Percentiles rank a stretch among this genome's conserved stretches.
Evolutionary conservation across 1,139 yeast genomes (phyloP).

Genomic region (Cylindricascospora bacillispora): DNA sequence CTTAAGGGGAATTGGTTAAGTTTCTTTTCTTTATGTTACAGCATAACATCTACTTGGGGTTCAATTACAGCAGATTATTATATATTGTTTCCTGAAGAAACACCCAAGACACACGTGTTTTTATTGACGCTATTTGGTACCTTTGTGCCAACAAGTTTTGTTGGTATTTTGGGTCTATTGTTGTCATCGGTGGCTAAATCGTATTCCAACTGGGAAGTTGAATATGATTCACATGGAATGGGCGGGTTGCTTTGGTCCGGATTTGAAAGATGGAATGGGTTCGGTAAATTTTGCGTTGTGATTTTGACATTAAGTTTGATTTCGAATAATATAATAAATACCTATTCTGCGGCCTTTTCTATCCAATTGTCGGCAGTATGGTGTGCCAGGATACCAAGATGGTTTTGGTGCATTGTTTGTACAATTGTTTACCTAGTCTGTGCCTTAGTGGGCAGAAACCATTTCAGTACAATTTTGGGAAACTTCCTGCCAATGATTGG

Average conservation of each 20-base stretch:
- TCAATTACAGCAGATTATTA: constrained; percentile 79
- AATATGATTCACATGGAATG: constrained; percentile 50
- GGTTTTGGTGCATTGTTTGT: constrained; percentile 58
- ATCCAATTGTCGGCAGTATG: constrained; percentile 56
- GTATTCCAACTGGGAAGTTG: constrained; percentile 46
- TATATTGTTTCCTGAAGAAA: constrained; percentile 64
- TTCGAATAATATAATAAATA: constrained; percentile 70
- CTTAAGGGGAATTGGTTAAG: constrained; percentile 58
- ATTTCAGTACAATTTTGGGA: constrained; percentile 64
- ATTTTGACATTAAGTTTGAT: constrained; percentile 60
- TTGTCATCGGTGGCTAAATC: constrained; percentile 57
- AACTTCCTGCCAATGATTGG: constrained; percentile 92
- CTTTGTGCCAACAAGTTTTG: constrained; percentile 62
- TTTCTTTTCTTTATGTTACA: constrained; percentile 61
- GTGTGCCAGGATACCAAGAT: constrained; percentile 61
- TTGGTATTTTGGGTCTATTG: constrained; percentile 61
- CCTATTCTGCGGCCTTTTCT: constrained; percentile 75
- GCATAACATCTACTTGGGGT: constrained; percentile 86
- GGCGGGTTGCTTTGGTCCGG: constrained; percentile 68
- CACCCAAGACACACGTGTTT: constrained; percentile 47
- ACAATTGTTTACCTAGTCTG: constrained; percentile 56
- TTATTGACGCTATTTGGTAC: constrained; percentile 56
- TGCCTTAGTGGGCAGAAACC: constrained; percentile 65
- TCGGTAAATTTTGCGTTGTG: constrained; percentile 65
- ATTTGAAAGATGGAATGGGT: constrained; percentile 62